These are phyloP conservation scores for Hymenoscyphus fructigenus DNA, from an alignment of 2,329 filamentous ascomycete species.

Conservation along the genomic window DNA sequence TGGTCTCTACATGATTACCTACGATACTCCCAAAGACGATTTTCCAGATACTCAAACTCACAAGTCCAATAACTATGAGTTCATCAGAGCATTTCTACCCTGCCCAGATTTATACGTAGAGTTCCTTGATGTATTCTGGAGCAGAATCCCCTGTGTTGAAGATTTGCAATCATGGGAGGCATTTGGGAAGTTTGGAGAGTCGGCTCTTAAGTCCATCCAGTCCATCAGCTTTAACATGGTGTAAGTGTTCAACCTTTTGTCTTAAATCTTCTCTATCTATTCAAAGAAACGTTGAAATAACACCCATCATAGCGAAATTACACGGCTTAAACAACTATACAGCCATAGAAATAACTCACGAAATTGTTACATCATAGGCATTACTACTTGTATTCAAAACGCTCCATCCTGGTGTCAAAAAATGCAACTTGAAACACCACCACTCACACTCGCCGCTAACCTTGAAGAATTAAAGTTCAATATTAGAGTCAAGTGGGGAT, in stretches of 20 bases:
- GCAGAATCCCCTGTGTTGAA: neutral
- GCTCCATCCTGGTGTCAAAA: no score
- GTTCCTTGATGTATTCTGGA: neutral
- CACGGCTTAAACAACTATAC: no score
- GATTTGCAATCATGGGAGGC: neutral
- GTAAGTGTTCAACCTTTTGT: neutral
- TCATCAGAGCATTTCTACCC: neutral
- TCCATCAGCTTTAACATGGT: neutral
- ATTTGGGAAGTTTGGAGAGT: neutral
- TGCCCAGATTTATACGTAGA: neutral
- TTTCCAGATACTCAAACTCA: neutral
- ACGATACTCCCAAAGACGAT: neutral
- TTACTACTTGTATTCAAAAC: no score
- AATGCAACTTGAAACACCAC: no score
- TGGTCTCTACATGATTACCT: neutral
- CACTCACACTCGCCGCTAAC: no score
- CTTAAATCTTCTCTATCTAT: no score
- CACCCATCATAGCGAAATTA: no score
- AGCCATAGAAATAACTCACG: no score
- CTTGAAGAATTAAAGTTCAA: no score
- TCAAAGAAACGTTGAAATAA: no score
- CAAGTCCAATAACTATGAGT: neutral
- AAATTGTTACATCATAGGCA: no score
- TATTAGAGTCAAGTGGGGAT: no score
- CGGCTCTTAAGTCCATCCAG: neutral